Base-by-base conservation (phyloP, 192 early-diverging fungal species). In the Rhizoclosmatium sp. region DNA sequence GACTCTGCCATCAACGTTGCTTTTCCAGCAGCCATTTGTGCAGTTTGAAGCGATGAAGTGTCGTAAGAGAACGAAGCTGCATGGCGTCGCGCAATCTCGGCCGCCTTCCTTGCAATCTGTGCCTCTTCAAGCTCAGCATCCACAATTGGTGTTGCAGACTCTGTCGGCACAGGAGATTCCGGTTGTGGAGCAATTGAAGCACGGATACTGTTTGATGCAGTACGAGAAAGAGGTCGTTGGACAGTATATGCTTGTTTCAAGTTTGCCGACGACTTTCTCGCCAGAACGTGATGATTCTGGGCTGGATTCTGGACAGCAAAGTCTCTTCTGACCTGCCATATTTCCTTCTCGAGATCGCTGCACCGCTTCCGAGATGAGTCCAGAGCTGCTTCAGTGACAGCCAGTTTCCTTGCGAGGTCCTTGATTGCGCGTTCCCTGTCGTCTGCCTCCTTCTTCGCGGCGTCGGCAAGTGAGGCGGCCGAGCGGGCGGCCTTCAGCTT, bases 21-120 rank as follows among this genome's bases (percentile, higher is more conserved):
- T 10, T 42, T 16, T 5, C 67, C 67, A 2, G 21, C 67, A 10
- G 67, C 67, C 4, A 40, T 42, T 16, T 42, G 40, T 7, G 67
- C 67, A 69, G 67, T 47, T 42, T 46, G 41, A 23, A 69, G 21
- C 12, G 67, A 40, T 9, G 9, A 16, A 14, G 67, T 7, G 44
- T 69, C 67, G 44, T 69, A 69, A 12, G 67, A 46, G 21, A 46
- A 47, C 40, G 67, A 69, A 69, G 47, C 67, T 9, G 67, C 67
- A 69, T 69, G 67, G 19, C 67, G 67, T 12, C 46, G 67, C 40
- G 67, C 67, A 47, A 69, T 69, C 14, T 46, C 41, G 67, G 67
- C 67, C 9, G 67, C 67, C 0, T 42, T 19, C 14, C 46, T 42
- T 12, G 46, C 46, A 69, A 69, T 23, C 12, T 69, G 31, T 0